Evolutionary conservation across 1,284 basidiomycete genomes (phyloP).

Genomic region (Rhodofomes roseus): DNA sequence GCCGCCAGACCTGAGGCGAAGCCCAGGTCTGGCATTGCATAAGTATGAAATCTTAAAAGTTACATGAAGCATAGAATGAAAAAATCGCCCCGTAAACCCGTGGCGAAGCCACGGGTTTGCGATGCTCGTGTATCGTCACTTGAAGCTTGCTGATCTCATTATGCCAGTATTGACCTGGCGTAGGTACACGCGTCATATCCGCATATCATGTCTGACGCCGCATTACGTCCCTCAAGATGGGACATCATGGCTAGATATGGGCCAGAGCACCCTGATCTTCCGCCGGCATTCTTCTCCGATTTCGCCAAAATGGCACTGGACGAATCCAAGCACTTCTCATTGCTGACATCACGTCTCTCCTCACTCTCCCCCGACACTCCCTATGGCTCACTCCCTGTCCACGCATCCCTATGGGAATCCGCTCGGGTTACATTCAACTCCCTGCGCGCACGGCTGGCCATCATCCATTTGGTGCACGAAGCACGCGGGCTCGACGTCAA

Average conservation of each 20-base stretch:
- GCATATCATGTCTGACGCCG: conserved; percentile 4
- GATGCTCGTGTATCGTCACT: background rate
- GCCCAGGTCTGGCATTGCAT: no score
- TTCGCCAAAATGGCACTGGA: conserved; percentile 82
- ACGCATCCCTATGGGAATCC: conserved; percentile 81
- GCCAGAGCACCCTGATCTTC: conserved; percentile 53
- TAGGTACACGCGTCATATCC: conserved; percentile 31
- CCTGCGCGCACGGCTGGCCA: conserved; percentile 74
- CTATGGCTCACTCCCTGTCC: conserved; percentile 75
- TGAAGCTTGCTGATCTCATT: conserved; percentile 1
- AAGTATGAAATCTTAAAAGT: no score
- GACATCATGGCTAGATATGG: conserved; percentile 84
- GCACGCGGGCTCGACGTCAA: conserved; percentile 87
- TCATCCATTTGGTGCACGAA: conserved; percentile 90
- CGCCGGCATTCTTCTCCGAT: conserved; percentile 75
- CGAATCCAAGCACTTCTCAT: conserved; percentile 78
- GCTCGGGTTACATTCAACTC: conserved; percentile 72
- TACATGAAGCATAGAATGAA: no score
- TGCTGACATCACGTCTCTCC: conserved; percentile 54
- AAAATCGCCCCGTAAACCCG: no score
- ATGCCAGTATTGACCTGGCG: conserved; percentile 68
- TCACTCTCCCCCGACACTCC: conserved; percentile 67
- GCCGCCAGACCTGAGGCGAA: no score
- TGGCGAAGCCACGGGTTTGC: no score
- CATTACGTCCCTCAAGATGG: conserved; percentile 46